These are phyloP conservation scores for Leucocoprinus leucothites DNA, from an alignment of 768 basidiomycete genomes.

Conservation along the genomic window DNA sequence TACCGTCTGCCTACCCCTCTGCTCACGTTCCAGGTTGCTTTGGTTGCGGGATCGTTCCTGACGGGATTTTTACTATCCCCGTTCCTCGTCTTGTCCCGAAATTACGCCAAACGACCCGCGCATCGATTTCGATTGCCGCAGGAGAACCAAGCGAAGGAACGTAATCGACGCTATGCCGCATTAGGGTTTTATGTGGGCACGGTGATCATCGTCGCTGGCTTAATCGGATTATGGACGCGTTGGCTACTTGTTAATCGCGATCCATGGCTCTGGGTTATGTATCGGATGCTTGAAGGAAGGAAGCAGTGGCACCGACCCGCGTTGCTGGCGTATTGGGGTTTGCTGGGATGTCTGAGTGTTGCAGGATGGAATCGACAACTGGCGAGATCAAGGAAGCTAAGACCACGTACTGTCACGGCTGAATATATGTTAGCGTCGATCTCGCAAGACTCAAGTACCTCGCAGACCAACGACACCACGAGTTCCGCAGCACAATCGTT, in stretches of 20 bases:
- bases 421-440: conserved; percentile 6
- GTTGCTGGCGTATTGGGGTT: conserved; percentile 83
- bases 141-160: conserved; percentile 82
- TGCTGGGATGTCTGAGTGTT: conserved; percentile 77
- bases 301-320: conserved; percentile 77
- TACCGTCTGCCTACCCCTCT: conserved; percentile 92
- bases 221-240: conserved; percentile 90
- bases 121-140: conserved; percentile 80
- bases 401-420: conserved; percentile 38
- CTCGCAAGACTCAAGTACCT: background rate
- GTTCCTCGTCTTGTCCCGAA: conserved; percentile 85
- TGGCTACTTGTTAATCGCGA: conserved; percentile 80
- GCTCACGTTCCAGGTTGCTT: conserved; percentile 85
- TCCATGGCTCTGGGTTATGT: conserved; percentile 84
- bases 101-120: conserved; percentile 84
- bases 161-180: conserved; percentile 81
- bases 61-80: conserved; percentile 96
- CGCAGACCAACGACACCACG: background rate
- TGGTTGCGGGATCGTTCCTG: conserved; percentile 88
- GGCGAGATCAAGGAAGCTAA: conserved; percentile 67
- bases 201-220: conserved; percentile 70
- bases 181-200: conserved; percentile 80
- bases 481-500: background rate
- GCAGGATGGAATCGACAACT: conserved; percentile 95
- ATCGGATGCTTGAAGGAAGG: conserved; percentile 74